Percentiles rank a stretch among this genome's conserved stretches.
Evolutionary conservation across 352 stramenopile species (phyloP).

Genomic region (Aphanomyces euteiches): DNA sequence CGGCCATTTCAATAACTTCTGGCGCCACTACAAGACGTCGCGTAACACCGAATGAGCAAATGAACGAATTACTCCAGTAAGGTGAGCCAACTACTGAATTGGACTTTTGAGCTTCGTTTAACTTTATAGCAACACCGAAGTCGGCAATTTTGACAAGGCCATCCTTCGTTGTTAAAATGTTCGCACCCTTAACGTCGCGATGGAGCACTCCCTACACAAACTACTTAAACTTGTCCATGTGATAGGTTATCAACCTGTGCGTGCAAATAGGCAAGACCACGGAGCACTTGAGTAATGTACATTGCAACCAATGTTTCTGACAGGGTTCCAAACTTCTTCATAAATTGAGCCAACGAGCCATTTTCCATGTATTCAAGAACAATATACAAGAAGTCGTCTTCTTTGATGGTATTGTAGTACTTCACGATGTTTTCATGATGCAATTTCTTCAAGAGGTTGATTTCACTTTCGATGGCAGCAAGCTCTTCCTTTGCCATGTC

Average conservation of each 20-base stretch:
- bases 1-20: slow-evolving; percentile 95
- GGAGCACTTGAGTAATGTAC: slow-evolving; percentile 91
- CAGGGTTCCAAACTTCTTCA: slow-evolving; percentile 91
- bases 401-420: slow-evolving; percentile 93
- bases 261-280: slow-evolving; percentile 87
- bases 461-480: slow-evolving; percentile 83
- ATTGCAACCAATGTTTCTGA: slow-evolving; percentile 88
- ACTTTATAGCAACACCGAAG: slow-evolving; percentile 89
- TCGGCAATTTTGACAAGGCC: slow-evolving; percentile 90
- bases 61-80: slow-evolving; percentile 85
- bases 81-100: slow-evolving; percentile 91
- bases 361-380: slow-evolving; percentile 94
- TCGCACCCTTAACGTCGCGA: slow-evolving; percentile 91
- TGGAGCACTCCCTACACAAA: slow-evolving; percentile 85
- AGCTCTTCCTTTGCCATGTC: slow-evolving; percentile 85
- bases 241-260: slow-evolving; percentile 32
- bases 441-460: slow-evolving; percentile 89
- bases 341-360: slow-evolving; percentile 87
- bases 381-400: slow-evolving; percentile 75
- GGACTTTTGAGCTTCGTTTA: slow-evolving; percentile 83
- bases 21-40: slow-evolving; percentile 74
- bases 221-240: neutral
- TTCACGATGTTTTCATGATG: slow-evolving; percentile 95
- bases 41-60: slow-evolving; percentile 7
- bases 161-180: slow-evolving; percentile 91